Evolutionary conservation across 352 stramenopile genomes (phyloP), one percentile per base, ranked within the genome.

Genomic region (Plasmopara muralis): DNA sequence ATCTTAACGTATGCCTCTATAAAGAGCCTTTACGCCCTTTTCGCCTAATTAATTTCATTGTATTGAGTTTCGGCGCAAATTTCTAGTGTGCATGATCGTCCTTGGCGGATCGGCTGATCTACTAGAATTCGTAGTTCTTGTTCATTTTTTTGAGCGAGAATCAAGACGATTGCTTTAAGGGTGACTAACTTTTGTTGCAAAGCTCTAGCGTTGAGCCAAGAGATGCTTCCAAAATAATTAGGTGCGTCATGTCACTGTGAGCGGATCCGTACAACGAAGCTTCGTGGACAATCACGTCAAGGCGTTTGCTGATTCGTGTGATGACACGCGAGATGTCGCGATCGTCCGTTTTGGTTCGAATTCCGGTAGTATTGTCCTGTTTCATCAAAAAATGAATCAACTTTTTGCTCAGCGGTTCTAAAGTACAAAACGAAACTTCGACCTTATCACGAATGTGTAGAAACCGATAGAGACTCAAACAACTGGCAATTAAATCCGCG

Each of bases 391-490:
- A 31, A 35, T 43, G 6, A 41, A 6, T 18, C 12, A 7, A 18
- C 37, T 8, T 41, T 5, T 41, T 41, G 37, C 37, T 28, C 38
- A 63, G 5, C n/a, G n/a, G n/a, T n/a, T n/a, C n/a, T n/a, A n/a
- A n/a, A n/a, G n/a, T n/a, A n/a, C n/a, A n/a, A n/a, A n/a, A n/a
- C n/a, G n/a, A n/a, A n/a, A 41, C 37, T 16, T 18, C 48, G 4
- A 86, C 77, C 59, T 83, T 78, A 49, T 90, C 79, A 18, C 79
- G 67, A 16, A 90, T 83, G 28, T 52, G 53, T 1, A 88, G 49
- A 38, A 89, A 89, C 5, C 81, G 64, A 42, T 84, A 15, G 2
- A 91, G 54, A 57, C 81, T 91, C 6, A 80, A 58, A 43, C 71
- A 77, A 40, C 81, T 89, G 25, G 78, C 73, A 33, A 89, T 60